Conservation (phyloP, 345 rosid genomes). For the Cochlearia excelsa region DNA sequence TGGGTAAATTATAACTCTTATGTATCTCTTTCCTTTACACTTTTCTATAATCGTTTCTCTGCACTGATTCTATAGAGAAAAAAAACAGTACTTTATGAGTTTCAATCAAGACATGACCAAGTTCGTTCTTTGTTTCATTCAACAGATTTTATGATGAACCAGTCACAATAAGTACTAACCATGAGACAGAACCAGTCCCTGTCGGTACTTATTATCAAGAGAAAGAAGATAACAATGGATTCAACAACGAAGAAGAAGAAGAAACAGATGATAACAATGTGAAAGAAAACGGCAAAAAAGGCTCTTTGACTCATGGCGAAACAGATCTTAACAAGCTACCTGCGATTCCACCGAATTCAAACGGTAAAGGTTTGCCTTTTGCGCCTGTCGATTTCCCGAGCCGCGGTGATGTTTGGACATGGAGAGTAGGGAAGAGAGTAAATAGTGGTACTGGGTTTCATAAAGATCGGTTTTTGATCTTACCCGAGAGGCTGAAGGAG, state of each 20-base stretch:
- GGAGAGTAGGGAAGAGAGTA: constrained; percentile 87
- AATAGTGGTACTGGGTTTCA: constrained; percentile 42
- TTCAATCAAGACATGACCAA: not conserved
- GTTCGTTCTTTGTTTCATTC: constrained; percentile 1
- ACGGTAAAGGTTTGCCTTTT: constrained; percentile 81
- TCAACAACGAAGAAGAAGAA: too few relatives aligned
- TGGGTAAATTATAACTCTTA: constrained; percentile 15
- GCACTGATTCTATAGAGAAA: too few relatives aligned
- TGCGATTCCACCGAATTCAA: constrained; percentile 43
- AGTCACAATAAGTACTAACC: constrained; percentile 8
- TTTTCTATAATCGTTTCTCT: too few relatives aligned
- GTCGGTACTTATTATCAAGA: not conserved
- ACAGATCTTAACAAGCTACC: constrained; percentile 37
- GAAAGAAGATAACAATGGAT: constrained; percentile 36
- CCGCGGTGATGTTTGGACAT: constrained; percentile 76
- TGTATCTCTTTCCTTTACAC: not conserved
- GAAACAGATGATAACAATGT: constrained; percentile 1
- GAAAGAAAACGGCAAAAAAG: constrained; percentile 30
- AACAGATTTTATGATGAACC: constrained; percentile 23
- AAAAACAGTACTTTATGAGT: too few relatives aligned
- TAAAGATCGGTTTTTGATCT: constrained; percentile 54
- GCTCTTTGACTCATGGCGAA: constrained; percentile 19
- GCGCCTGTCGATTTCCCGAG: constrained; percentile 79
- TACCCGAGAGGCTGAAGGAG: constrained; percentile 47
- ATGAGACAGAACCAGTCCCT: constrained; percentile 11